Evolutionary conservation across 2,329 filamentous ascomycete genomes (phyloP), one percentile per base, ranked within the genome.

Genomic region (Penicillium paneum): DNA sequence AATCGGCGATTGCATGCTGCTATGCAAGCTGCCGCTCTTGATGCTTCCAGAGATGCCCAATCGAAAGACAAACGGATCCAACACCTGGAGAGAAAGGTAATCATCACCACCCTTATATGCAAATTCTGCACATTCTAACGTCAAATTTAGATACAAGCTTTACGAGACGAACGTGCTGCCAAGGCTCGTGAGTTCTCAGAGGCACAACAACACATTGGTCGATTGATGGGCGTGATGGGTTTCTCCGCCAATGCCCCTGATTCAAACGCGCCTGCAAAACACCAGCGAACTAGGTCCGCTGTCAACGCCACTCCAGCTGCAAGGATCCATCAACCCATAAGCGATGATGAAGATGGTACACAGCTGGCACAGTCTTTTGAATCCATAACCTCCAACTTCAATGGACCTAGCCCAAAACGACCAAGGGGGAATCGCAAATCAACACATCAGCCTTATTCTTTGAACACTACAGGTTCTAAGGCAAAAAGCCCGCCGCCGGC

Each of bases 181-280:
- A 74, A 74, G 56, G 70, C 71, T 19, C 67, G 69, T 10, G 71
- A 75, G 51, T 74, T 74, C 34, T 71, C 68, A 1, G 71, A 74
- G 52, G 72, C 71, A 1, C 72, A 74, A 48, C 69, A 74, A 49
- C 69, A 74, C 42, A 74, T 74, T 21, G 62, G 67, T 13, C 66
- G 69, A 12, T 54, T 74, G 5, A 74, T 75, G 71, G 63, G 60
- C 15, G 70, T 74, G 1, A 74, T 74, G 71, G 71, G 70, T 1
- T 71, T 73, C 48, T 64, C 66, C 6, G 54, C 65, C 5, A 61
- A 66, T 2, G 28, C 62, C 11, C 52, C 50, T 38, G 60, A 61
- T 15, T 47, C 57, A 49, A 42, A 43, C 36, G 49, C 54, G 36
- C 5, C 47, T 29, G 46, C 56, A 21, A 63, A 60, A 61, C 61